Conservation (phyloP, 2,329 filamentous ascomycete species). For the Coniochaeta hoffmannii region DNA sequence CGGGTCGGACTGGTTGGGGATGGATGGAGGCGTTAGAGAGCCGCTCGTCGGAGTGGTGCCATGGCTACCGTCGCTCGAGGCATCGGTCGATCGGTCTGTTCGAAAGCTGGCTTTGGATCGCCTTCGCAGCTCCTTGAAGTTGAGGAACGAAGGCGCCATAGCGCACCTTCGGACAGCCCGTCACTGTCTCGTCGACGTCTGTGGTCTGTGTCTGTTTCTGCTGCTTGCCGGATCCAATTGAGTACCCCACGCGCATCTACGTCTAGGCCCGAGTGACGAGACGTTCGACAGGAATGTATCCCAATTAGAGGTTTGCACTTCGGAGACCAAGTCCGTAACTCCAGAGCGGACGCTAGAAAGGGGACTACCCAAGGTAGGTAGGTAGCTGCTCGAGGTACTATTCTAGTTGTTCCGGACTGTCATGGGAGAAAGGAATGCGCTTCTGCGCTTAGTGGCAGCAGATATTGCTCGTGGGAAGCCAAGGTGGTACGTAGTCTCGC, state of each 20-base stretch:
- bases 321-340: neutral
- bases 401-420: neutral
- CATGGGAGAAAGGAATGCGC: neutral
- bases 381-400: no score
- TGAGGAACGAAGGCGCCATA: constrained; percentile 61
- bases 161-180: neutral
- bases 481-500: neutral
- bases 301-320: no score
- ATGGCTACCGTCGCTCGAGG: constrained; percentile 53
- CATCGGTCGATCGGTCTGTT: constrained; percentile 54
- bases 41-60: constrained; percentile 59
- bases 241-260: neutral
- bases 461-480: neutral
- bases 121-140: constrained; percentile 63
- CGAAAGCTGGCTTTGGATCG: constrained; percentile 70
- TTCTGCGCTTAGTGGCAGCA: neutral
- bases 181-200: neutral
- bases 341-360: neutral
- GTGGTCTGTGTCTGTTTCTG: neutral
- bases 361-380: neutral
- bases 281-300: neutral
- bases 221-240: neutral
- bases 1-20: constrained; percentile 58
- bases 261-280: neutral
- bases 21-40: constrained; percentile 68